Evolutionary conservation across 192 early-diverging fungal species (phyloP).

Genomic region (Haplosporangium gracile): DNA sequence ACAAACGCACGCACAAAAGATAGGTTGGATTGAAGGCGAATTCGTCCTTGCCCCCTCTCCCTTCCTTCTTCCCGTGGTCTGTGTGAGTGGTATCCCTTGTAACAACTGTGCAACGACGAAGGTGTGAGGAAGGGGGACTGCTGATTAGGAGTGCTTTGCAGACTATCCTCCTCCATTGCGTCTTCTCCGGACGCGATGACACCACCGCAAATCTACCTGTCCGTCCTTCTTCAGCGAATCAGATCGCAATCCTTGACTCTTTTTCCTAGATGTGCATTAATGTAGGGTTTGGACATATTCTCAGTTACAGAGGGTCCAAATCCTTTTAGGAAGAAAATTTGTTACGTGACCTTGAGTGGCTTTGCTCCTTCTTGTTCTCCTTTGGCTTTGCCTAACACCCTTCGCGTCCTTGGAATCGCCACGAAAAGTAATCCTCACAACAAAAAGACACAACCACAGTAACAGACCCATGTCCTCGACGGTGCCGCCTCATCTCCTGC

Average conservation of each 20-base stretch:
- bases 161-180: constrained; percentile 21
- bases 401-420: not conserved
- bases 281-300: not conserved
- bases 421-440: not conserved
- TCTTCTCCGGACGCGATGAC: constrained; percentile 38
- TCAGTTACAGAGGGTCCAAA: not conserved
- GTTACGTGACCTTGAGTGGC: not conserved
- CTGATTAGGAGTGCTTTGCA: constrained; percentile 2
- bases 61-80: not conserved
- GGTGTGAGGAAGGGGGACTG: not conserved
- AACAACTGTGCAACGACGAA: not conserved
- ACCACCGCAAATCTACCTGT: constrained; percentile 12
- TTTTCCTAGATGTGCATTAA: not conserved
- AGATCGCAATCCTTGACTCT: constrained; percentile 10
- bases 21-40: not conserved
- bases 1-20: not conserved
- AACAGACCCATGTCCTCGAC: not conserved
- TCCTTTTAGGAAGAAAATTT: not conserved
- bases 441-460: not conserved
- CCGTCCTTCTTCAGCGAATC: constrained; percentile 15
- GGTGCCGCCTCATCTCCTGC: constrained; percentile 22
- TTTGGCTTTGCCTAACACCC: not conserved
- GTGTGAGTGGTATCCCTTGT: not conserved
- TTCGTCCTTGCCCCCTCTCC: not conserved
- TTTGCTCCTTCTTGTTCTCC: not conserved